Conservation (phyloP, 73 alveolate species). For the Loxodes magnus region DNA sequence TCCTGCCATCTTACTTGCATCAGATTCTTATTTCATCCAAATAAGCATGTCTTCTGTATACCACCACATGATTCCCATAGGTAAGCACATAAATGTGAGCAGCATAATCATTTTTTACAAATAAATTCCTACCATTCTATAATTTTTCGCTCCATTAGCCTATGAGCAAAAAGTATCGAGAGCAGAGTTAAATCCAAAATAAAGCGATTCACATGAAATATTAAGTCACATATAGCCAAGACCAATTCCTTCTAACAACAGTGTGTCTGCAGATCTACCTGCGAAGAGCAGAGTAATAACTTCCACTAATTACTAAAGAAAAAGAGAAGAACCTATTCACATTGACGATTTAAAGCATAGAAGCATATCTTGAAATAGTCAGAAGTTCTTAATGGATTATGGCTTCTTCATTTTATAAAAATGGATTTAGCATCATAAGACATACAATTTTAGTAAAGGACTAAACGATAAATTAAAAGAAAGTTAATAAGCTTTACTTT, state of each 20-base stretch:
- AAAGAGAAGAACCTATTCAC: no score
- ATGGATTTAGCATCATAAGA: no score
- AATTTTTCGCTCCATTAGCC: constrained; percentile 21
- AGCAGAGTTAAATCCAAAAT: constrained; percentile 19
- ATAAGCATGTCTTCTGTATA: constrained; percentile 10
- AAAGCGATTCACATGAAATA: constrained; percentile 7
- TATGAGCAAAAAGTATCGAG: constrained; percentile 16
- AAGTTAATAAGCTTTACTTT: no score
- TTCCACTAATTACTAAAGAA: background rate
- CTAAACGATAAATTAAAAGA: no score
- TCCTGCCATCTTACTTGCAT: constrained; percentile 4
- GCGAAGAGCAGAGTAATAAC: background rate
- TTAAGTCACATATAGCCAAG: constrained; percentile 5
- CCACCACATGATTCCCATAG: constrained; percentile 8
- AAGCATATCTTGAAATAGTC: no score
- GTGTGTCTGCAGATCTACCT: background rate
- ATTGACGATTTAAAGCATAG: no score
- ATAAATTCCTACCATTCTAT: constrained; percentile 9
- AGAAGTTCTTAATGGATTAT: no score
- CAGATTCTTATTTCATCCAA: constrained; percentile 1
- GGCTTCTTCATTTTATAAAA: no score
- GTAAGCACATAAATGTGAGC: constrained; percentile 11
- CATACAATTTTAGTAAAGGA: no score
- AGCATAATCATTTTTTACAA: constrained; percentile 14
- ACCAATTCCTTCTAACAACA: background rate